Percentiles rank a stretch among this genome's conserved stretches.
phyloP scores from a whole-genome alignment of 257 asterid genomes.

The Solanum peruvianum region DNA sequence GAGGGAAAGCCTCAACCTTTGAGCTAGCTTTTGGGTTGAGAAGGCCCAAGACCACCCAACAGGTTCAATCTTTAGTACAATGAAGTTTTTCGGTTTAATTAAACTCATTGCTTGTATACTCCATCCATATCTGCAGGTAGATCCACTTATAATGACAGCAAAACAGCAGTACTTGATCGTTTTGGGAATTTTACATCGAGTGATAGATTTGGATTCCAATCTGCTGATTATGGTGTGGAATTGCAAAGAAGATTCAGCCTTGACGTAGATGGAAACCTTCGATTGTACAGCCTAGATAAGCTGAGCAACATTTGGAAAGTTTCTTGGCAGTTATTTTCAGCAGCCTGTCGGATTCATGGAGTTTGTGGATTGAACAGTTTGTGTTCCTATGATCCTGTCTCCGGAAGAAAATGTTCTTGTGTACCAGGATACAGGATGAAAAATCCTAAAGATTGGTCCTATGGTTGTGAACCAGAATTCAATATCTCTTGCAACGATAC shows the following conservation, averaged over 20 bases:
- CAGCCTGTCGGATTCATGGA: slow-evolving; percentile 22
- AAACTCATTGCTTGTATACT: background rate
- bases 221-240: slow-evolving; percentile 8
- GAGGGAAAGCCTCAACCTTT: too few relatives aligned
- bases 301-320: slow-evolving; percentile 11
- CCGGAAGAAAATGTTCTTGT: slow-evolving; percentile 22
- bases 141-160: slow-evolving; percentile 12
- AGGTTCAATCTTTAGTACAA: background rate
- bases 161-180: slow-evolving; percentile 5
- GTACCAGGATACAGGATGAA: slow-evolving; percentile 22
- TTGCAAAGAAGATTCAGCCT: slow-evolving; percentile 13
- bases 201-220: background rate
- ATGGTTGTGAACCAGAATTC: slow-evolving; percentile 27
- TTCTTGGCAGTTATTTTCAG: slow-evolving; percentile 15
- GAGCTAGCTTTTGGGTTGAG: too few relatives aligned
- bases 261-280: slow-evolving; percentile 24
- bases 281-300: slow-evolving; percentile 18
- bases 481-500: background rate
- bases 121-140: background rate
- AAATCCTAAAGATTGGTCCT: slow-evolving; percentile 19
- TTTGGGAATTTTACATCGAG: slow-evolving; percentile 13
- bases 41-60: too few relatives aligned
- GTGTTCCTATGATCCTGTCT: slow-evolving; percentile 5
- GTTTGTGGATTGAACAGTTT: slow-evolving; percentile 27
- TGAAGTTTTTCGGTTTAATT: background rate